These are phyloP conservation scores for Sporisorium iseilematis-ciliati DNA, from an alignment of 1,284 basidiomycete genomes.

Conservation along the genomic window DNA sequence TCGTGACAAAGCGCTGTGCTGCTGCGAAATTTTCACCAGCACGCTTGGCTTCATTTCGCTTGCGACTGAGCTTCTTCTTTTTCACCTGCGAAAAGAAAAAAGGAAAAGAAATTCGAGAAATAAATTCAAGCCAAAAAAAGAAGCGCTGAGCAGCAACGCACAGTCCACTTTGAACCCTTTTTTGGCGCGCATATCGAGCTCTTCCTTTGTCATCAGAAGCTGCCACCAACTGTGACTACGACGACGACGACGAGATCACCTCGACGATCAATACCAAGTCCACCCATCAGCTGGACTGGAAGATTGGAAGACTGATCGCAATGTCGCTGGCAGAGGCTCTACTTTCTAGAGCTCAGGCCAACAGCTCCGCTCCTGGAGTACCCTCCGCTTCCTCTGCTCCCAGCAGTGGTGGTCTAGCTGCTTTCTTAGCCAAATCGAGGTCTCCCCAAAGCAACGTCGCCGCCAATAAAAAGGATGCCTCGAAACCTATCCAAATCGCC, in stretches of 20 bases:
- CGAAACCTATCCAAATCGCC: slow-evolving; percentile 13
- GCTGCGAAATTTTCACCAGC: neutral
- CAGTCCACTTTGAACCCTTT: slow-evolving; percentile 14
- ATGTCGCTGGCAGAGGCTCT: slow-evolving; percentile 45
- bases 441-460: slow-evolving; percentile 1
- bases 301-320: neutral
- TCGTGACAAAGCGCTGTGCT: slow-evolving; percentile 10
- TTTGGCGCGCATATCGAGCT: neutral
- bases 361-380: slow-evolving; percentile 10
- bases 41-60: slow-evolving; percentile 12
- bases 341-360: slow-evolving; percentile 27
- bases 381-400: neutral
- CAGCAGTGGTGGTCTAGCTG: slow-evolving; percentile 33
- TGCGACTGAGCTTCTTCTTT: slow-evolving; percentile 11
- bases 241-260: neutral
- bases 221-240: neutral
- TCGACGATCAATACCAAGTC: neutral
- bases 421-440: slow-evolving; percentile 36
- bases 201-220: neutral
- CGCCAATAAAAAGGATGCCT: neutral
- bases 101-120: slow-evolving; percentile 1
- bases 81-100: neutral
- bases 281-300: neutral
- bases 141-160: slow-evolving; percentile 6
- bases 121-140: slow-evolving; percentile 5